These are phyloP conservation scores for Ustilago cynodontis DNA, from an alignment of 1,284 basidiomycete species.

Conservation along the genomic window DNA sequence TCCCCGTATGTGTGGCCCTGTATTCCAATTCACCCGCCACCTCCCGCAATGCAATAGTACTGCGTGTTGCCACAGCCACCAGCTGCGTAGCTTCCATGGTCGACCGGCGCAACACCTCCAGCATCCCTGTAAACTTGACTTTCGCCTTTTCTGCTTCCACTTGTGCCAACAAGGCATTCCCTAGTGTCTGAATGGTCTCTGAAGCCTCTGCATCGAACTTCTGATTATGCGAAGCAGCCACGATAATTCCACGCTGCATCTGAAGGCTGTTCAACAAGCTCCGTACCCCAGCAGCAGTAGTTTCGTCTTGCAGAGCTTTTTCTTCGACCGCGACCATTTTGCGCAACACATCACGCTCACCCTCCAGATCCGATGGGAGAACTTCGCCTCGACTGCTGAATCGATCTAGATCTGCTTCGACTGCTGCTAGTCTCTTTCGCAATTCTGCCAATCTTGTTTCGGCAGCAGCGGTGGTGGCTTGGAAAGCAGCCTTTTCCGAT, in stretches of 20 bases:
- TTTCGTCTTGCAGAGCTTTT: conserved; percentile 76
- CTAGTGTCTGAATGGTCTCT: conserved; percentile 81
- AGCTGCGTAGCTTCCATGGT: conserved; percentile 79
- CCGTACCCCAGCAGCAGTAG: conserved; percentile 76
- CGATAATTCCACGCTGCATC: conserved; percentile 85
- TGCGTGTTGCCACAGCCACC: conserved; percentile 82
- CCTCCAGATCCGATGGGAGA: conserved; percentile 74
- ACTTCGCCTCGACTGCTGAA: conserved; percentile 31
- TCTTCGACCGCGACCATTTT: conserved; percentile 81
- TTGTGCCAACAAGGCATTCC: conserved; percentile 77
- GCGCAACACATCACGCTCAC: conserved; percentile 80
- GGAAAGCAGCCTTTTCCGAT: conserved; percentile 74
- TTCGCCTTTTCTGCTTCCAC: conserved; percentile 80
- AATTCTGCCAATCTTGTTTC: conserved; percentile 79
- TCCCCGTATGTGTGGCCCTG: conserved; percentile 69
- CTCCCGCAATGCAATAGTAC: conserved; percentile 80
- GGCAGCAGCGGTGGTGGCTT: conserved; percentile 82
- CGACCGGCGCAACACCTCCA: conserved; percentile 77
- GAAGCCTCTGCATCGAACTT: conserved; percentile 80
- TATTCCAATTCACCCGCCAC: conserved; percentile 75
- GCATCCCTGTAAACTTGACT: conserved; percentile 78
- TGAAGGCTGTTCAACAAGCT: conserved; percentile 80
- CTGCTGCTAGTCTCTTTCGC: conserved; percentile 77
- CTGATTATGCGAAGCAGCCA: conserved; percentile 82
- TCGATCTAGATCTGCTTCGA: conserved; percentile 72